Evolutionary conservation across 257 asterid genomes (phyloP), one percentile per base, ranked within the genome.

Genomic region (Nicotiana undulata): DNA sequence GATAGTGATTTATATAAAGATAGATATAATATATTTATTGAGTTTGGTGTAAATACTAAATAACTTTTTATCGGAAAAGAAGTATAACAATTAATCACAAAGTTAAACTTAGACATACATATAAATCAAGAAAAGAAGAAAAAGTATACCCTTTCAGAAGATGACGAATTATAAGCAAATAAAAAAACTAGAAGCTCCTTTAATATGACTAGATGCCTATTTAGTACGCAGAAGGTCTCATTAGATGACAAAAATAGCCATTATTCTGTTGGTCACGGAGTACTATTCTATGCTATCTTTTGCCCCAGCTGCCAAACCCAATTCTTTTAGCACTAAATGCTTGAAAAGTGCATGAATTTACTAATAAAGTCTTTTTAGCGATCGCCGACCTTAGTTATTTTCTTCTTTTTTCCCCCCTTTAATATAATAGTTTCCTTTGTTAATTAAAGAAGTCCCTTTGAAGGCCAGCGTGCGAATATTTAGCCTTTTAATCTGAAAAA

Each of bases 171-270:
- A 65, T 8, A 9, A 66, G 44, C 18, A 72, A 58, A 52, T 29
- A 66, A 1, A 13, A 37, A 20, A 59, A 46, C 9, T 61, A 9
- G 5, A 34, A 49, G n/a, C 29, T 12, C 46, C 18, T 11, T 26
- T 75, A 52, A 28, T 75, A 64, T 81, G 85, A 63, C 72, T 72
- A 51, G 55, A 34, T 22, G 18, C 22, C 44, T 53, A 68, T n/a
- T 1, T 66, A 81, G 60, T 79, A 24, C 51, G 18, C 32, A 66
- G 56, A 61, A 56, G 60, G 64, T 77, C 32, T 83, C n/a, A 76
- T 61, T 82, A 90, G 44, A 75, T 79, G 90, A 89, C 90, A 87
- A 91, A 88, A 85, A 65, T 82, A 77, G 77, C 90, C 6, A 92
- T 90, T 66, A 84, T 84, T 88, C 67, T 81, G 81, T 72, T 81